These are phyloP conservation scores for Penstemon newberryi DNA, from an alignment of 257 asterid genomes.

Conservation along the genomic window DNA sequence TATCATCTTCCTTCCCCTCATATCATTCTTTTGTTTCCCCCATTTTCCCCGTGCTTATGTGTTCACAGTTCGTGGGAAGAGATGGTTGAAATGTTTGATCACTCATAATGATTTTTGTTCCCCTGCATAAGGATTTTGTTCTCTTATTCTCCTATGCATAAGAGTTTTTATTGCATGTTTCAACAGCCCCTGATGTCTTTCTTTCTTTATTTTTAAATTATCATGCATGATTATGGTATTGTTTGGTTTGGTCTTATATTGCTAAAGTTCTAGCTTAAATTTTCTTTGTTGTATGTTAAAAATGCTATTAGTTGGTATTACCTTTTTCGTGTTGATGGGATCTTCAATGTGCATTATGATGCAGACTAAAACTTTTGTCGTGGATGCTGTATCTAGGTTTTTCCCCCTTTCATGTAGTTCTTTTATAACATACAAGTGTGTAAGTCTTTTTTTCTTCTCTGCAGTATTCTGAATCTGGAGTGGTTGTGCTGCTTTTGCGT, in stretches of 20 bases:
- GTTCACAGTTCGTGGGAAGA: background rate
- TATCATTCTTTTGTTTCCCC: background rate
- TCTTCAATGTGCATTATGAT: constrained; percentile 5
- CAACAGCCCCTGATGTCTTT: background rate
- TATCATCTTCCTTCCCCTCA: constrained; percentile 5
- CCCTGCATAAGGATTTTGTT: background rate
- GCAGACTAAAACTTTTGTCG: background rate
- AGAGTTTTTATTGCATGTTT: background rate
- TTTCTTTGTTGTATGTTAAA: background rate
- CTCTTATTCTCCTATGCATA: constrained; percentile 1
- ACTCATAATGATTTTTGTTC: background rate
- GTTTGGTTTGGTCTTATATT: background rate
- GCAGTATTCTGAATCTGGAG: constrained; percentile 82
- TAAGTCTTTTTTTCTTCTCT: constrained; percentile 26
- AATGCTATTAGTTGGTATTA: background rate
- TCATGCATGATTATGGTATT: background rate
- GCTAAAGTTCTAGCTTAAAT: background rate
- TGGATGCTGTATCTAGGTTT: background rate
- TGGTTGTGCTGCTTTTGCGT: constrained; percentile 73
- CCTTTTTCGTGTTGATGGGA: constrained; percentile 4
- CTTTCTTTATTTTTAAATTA: background rate
- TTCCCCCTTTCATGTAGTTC: background rate
- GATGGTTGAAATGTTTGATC: constrained; percentile 4
- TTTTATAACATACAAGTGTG: constrained; percentile 12
- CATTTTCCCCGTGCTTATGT: background rate